Conservation (phyloP, 1,284 basidiomycete species). For the Naganishia sp. region DNA sequence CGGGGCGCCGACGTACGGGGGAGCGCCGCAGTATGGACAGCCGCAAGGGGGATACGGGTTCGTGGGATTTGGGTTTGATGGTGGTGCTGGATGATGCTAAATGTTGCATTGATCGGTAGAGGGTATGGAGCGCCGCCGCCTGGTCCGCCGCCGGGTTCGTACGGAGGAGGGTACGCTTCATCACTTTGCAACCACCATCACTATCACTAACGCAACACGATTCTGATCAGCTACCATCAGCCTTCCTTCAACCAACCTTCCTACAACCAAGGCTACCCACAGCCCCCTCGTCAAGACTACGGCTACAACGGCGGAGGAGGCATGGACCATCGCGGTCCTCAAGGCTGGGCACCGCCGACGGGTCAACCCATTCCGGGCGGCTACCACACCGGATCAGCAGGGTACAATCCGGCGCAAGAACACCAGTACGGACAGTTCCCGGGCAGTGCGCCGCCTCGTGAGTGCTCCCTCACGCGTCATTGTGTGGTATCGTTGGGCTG, state of each 20-base stretch:
- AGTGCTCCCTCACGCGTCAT: neutral
- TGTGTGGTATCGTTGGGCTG: constrained; percentile 49
- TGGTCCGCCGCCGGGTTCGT: constrained; percentile 18
- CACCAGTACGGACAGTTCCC: constrained; percentile 28
- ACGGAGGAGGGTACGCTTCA: constrained; percentile 14
- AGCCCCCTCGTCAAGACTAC: too few species aligned
- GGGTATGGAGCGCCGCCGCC: constrained; percentile 27
- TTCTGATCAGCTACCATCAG: neutral
- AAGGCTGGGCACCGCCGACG: constrained; percentile 21
- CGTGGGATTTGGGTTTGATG: neutral
- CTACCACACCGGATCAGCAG: constrained; percentile 29
- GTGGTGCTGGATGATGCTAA: neutral
- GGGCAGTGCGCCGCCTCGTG: constrained; percentile 25
- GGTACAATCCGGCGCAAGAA: constrained; percentile 11
- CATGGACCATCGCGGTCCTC: neutral
- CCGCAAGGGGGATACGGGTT: constrained; percentile 8
- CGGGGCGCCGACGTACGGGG: neutral
- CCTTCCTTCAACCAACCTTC: constrained; percentile 9
- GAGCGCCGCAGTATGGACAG: neutral
- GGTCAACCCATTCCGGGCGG: constrained; percentile 17
- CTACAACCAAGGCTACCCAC: neutral
- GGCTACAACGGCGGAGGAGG: constrained; percentile 1
- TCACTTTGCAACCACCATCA: neutral
- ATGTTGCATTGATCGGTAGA: neutral
- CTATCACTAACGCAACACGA: neutral